Base-by-base conservation (phyloP, 2,329 filamentous ascomycete species). In the Rutstroemia sp. region DNA sequence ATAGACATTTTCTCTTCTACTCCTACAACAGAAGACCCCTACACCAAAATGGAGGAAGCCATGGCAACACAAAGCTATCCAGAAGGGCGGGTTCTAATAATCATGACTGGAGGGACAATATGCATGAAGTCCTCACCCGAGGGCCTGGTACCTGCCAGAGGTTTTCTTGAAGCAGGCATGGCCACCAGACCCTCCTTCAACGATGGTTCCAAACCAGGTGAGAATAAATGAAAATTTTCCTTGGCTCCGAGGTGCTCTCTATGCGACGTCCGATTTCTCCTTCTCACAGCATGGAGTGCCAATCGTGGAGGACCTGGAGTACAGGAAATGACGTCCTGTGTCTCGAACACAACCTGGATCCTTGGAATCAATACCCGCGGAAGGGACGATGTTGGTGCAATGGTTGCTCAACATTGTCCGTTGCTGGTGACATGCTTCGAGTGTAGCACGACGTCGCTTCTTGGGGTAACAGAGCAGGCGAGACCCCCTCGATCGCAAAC, bases 81-180 rank as follows among this genome's bases (percentile, higher is more conserved):
- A 23, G 83, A 87, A 65, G 79, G 81, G 19, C 74, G 82, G 48
- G 81, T 89, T 9, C 73, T 89, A 58, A 82, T 69, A 38, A 81
- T 89, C 65, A 87, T 88, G 74, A 88, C 86, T 8, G 78, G 80
- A 16, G 80, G 80, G 8, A 83, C 80, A 3, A 89, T 89, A 62
- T 88, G 84, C 69, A 89, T 89, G 86, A 77, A 78, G 64, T 78
- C 76, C 48, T 84, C 83, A n/a, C 75, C 78, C 21, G 76, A 85
- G 51, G 86, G 86, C 0, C 77, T 88, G 53, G 72, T 88, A 19
- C 86, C 86, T 2, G 67, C 66, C 4, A 63, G 61, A 67, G 82
- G 83, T 0, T 89, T 89, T 67, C 72, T 87, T 49, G 79, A 87
- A 59, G 75, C 78, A 48, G 84, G 83, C 56, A 78, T 89, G 67